Percentiles rank a stretch among this genome's conserved stretches.
These are phyloP conservation scores for Solanum piurae DNA, from an alignment of 257 asterid genomes.

Conservation along the genomic window DNA sequence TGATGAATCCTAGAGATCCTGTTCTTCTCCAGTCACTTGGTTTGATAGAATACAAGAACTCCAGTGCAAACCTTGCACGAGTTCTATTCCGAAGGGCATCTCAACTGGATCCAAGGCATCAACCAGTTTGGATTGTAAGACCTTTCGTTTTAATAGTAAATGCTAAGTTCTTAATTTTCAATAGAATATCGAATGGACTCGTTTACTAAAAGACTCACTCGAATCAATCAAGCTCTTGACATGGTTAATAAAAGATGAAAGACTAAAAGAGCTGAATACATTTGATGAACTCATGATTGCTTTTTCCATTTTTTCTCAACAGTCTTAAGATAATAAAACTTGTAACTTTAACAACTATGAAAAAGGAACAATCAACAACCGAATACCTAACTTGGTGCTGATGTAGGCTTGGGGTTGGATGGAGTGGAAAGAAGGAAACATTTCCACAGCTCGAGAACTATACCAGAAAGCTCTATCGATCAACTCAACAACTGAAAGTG, in stretches of 20 bases:
- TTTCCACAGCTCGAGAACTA: constrained; percentile 65
- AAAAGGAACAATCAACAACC: neutral
- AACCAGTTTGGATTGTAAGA: constrained; percentile 95
- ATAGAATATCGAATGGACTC: neutral
- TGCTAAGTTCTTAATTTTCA: neutral
- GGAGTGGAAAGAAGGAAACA: constrained; percentile 99
- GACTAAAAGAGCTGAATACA: neutral
- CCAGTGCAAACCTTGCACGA: constrained; percentile 70
- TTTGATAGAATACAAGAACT: constrained; percentile 61
- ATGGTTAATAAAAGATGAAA: neutral
- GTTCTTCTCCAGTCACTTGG: constrained; percentile 92
- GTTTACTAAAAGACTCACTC: neutral
- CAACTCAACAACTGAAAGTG: constrained; percentile 57
- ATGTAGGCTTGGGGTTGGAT: constrained; percentile 98
- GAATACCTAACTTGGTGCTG: neutral
- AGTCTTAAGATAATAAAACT: neutral
- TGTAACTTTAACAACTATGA: neutral
- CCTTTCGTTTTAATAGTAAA: neutral
- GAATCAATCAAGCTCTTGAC: neutral
- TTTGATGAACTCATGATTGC: neutral
- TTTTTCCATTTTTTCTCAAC: neutral
- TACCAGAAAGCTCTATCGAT: constrained; percentile 78
- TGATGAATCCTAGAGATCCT: constrained; percentile 88
- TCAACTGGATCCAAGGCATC: constrained; percentile 76
- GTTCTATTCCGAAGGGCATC: constrained; percentile 69